Evolutionary conservation across 805 yeast genomes (phyloP).

Genomic region (Suhomyces pyralidae): DNA sequence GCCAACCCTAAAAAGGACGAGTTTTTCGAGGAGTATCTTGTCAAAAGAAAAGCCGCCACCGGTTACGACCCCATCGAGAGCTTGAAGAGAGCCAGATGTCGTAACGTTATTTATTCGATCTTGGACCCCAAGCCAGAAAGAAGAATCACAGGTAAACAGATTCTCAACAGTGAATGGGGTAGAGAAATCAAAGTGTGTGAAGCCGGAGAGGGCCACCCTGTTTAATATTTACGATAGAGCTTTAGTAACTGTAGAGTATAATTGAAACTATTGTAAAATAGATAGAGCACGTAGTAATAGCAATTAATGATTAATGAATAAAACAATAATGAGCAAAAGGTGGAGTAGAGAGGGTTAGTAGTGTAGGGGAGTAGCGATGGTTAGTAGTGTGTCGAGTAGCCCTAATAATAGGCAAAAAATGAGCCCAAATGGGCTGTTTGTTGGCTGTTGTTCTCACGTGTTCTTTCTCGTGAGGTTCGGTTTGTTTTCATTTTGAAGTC

Average conservation of each 20-base stretch:
- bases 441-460: neutral
- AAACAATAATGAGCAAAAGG: too few relatives aligned
- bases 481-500: neutral
- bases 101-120: slow-evolving; percentile 90
- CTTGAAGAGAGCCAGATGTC: slow-evolving; percentile 80
- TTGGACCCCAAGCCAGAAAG: slow-evolving; percentile 88
- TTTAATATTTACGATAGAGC: neutral
- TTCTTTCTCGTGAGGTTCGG: neutral
- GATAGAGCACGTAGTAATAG: neutral
- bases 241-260: neutral
- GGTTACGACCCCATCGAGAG: slow-evolving; percentile 92
- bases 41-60: slow-evolving; percentile 72
- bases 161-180: slow-evolving; percentile 93
- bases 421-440: neutral
- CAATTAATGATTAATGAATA: neutral
- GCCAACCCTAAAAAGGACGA: slow-evolving; percentile 77
- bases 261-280: too few relatives aligned
- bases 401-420: neutral
- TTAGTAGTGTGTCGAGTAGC: neutral
- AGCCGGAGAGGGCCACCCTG: slow-evolving; percentile 49
- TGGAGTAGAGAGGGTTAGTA: too few relatives aligned
- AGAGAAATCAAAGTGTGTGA: slow-evolving; percentile 79
- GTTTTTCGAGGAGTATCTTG: slow-evolving; percentile 69
- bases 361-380: too few relatives aligned
- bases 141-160: slow-evolving; percentile 83